A percentile compares a stretch with the other conserved stretches of the same genome.
Conservation (phyloP, 2,329 filamentous ascomycete species). For the Aaosphaeria arxii region DNA sequence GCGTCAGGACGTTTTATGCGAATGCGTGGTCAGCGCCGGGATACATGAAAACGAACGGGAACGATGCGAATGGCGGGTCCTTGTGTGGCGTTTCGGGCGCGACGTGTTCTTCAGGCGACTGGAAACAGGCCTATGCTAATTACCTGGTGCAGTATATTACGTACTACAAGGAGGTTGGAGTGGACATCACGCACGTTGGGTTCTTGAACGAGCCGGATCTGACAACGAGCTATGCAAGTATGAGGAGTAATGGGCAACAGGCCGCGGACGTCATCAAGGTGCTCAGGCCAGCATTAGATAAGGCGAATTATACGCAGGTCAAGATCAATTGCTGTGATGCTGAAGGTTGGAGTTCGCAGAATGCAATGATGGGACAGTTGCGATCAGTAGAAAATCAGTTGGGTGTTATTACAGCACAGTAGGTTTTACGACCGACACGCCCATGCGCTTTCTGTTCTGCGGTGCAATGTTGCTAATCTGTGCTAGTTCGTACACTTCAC, state of each 20-base stretch:
- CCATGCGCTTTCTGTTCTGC: no score
- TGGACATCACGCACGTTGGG: constrained; percentile 41
- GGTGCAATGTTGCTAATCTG: not conserved
- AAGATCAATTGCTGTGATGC: constrained; percentile 46
- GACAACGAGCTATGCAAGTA: constrained; percentile 31
- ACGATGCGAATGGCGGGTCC: constrained; percentile 45
- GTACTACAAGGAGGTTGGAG: constrained; percentile 41
- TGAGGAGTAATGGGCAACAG: constrained; percentile 47
- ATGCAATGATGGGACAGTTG: constrained; percentile 18
- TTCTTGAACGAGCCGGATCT: constrained; percentile 48
- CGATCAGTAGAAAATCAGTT: constrained; percentile 12
- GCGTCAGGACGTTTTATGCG: constrained; percentile 46
- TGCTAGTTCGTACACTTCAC: constrained; percentile 12
- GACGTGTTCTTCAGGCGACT: constrained; percentile 43
- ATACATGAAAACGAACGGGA: constrained; percentile 52
- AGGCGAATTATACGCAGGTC: constrained; percentile 32
- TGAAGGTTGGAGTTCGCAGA: constrained; percentile 39
- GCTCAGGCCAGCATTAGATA: constrained; percentile 39
- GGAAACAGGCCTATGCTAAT: constrained; percentile 49
- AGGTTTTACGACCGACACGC: constrained; percentile 1
- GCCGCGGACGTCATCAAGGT: constrained; percentile 52
- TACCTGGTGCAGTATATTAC: constrained; percentile 48
- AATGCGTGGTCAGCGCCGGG: constrained; percentile 52
- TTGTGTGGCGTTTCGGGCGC: constrained; percentile 46
- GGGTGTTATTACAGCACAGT: constrained; percentile 24